Percentiles rank a stretch among this genome's conserved stretches.
Evolutionary conservation across 805 yeast species (phyloP).

Genomic region (Starmerella bacillaris): DNA sequence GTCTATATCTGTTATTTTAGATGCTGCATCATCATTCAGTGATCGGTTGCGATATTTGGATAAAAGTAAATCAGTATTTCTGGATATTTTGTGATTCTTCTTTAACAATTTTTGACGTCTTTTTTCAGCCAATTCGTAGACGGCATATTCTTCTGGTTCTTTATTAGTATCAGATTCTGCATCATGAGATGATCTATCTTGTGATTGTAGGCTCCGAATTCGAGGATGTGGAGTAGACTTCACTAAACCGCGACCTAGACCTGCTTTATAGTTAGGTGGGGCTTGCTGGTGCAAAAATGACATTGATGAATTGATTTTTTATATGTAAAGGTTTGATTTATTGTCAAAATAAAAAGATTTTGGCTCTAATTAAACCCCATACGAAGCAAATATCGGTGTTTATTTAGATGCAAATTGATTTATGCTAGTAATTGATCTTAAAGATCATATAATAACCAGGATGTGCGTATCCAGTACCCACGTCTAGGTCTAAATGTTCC

Average conservation of each 20-base stretch:
- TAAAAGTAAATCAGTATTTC: too few relatives aligned
- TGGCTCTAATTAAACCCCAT: neutral
- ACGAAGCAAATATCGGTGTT: neutral
- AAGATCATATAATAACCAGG: too few relatives aligned
- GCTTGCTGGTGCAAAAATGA: constrained; percentile 70
- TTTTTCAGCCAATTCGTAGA: neutral
- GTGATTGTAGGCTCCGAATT: constrained; percentile 6
- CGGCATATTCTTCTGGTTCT: constrained; percentile 3
- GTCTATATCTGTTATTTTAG: too few relatives aligned
- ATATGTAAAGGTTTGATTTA: constrained; percentile 4
- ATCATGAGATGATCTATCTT: constrained; percentile 21
- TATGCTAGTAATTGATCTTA: neutral
- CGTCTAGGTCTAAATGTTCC: too few relatives aligned
- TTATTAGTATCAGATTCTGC: constrained; percentile 14
- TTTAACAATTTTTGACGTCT: neutral
- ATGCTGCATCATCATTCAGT: too few relatives aligned
- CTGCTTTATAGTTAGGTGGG: constrained; percentile 81
- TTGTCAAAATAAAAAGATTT: neutral
- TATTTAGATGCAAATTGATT: neutral
- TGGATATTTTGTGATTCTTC: neutral
- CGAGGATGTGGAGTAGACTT: constrained; percentile 57
- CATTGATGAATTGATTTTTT: too few relatives aligned
- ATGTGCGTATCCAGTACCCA: too few relatives aligned
- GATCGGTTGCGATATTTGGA: too few relatives aligned
- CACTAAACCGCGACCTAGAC: constrained; percentile 89